Evolutionary conservation across 192 early-diverging fungal species (phyloP).

Genomic region (Haplosporangium gracile): DNA sequence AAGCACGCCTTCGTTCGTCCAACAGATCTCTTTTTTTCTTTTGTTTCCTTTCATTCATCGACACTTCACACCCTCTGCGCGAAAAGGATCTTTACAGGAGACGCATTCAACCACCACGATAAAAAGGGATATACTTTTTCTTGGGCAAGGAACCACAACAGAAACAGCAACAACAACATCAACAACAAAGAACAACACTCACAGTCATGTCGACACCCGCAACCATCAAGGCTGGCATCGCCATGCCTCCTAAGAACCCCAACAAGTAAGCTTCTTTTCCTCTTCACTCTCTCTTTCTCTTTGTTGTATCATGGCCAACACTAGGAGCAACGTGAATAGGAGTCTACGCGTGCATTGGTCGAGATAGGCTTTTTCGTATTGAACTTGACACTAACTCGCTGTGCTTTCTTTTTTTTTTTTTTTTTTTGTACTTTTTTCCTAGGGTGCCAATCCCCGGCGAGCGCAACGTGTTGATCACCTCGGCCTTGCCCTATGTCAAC

Average conservation of each 20-base stretch:
- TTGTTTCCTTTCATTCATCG: conserved; percentile 2
- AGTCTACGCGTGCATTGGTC: no score
- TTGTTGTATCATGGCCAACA: neutral
- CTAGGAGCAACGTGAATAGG: no score
- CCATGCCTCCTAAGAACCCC: conserved; percentile 53
- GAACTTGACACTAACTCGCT: neutral
- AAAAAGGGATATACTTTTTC: neutral
- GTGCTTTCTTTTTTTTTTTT: neutral
- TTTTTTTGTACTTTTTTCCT: neutral
- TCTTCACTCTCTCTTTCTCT: neutral
- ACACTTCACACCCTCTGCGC: neutral
- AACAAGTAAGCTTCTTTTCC: conserved; percentile 34
- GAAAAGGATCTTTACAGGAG: neutral
- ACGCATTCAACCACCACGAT: neutral
- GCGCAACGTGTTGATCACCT: conserved; percentile 95
- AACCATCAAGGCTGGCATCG: conserved; percentile 58
- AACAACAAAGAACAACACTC: neutral
- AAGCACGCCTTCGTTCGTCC: conserved; percentile 11
- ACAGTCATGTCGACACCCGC: conserved; percentile 43
- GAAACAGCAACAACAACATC: neutral
- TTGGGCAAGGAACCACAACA: neutral
- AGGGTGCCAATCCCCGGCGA: conserved; percentile 73
- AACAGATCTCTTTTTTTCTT: conserved; percentile 1
- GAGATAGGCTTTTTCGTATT: no score
- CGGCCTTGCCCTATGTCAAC: conserved; percentile 98